Percentiles rank a stretch among this genome's conserved stretches.
Evolutionary conservation across 1,139 yeast species (phyloP).

Genomic region (Yamadazyma atmosphaerica): DNA sequence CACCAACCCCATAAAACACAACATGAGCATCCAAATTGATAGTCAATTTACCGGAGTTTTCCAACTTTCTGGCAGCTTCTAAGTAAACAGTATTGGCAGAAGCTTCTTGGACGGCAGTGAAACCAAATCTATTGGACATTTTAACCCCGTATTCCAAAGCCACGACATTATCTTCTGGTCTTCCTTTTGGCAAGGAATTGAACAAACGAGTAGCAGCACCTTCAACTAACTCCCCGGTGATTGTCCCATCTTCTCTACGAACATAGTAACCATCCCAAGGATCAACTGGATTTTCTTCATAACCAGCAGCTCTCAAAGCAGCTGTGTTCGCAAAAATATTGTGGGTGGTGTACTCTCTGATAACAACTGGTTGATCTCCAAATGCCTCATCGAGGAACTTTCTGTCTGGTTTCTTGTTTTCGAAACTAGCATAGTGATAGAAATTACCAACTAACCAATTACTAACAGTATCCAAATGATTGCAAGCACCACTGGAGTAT

Average conservation of each 20-base stretch:
- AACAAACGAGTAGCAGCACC: conserved; percentile 23
- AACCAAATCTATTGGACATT: conserved; percentile 22
- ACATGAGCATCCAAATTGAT: conserved; percentile 22
- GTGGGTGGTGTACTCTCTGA: conserved; percentile 22
- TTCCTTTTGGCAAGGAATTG: conserved; percentile 18
- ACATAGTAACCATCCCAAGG: conserved; percentile 25
- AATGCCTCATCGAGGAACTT: conserved; percentile 23
- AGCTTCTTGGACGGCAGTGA: conserved; percentile 24
- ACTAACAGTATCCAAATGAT: conserved; percentile 13
- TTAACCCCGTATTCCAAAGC: conserved; percentile 22
- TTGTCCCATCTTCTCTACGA: conserved; percentile 22
- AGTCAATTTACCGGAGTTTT: conserved; percentile 17
- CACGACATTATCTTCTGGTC: conserved; percentile 18
- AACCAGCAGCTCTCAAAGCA: conserved; percentile 24
- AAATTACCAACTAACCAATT: conserved; percentile 24
- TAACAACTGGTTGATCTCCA: conserved; percentile 24
- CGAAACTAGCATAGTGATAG: conserved; percentile 21
- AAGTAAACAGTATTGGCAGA: conserved; percentile 21
- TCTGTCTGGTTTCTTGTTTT: conserved; percentile 22
- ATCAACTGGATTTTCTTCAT: conserved; percentile 21
- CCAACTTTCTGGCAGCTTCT: conserved; percentile 20
- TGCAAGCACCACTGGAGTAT: conserved; percentile 10
- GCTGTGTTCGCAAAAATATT: conserved; percentile 24
- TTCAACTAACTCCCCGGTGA: conserved; percentile 23
- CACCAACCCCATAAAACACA: conserved; percentile 23